Evolutionary conservation across 2,329 filamentous ascomycete species (phyloP).

Genomic region (Beauveria australis): DNA sequence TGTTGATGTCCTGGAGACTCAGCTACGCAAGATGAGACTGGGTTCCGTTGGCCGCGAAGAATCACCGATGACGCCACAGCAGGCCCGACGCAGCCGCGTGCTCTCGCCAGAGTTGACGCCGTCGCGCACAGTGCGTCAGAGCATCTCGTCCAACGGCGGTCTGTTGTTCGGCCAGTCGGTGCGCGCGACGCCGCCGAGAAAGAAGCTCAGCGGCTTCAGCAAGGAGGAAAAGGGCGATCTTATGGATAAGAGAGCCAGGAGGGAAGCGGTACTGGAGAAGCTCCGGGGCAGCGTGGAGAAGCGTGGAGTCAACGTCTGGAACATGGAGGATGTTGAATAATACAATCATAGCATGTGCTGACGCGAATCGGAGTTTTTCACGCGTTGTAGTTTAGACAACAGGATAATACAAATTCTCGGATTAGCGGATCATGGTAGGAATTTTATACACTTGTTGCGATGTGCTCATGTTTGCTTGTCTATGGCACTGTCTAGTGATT

Average conservation of each 20-base stretch:
- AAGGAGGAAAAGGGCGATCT: slow-evolving; percentile 49
- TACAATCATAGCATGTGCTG: slow-evolving; percentile 12
- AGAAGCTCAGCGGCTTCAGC: slow-evolving; percentile 55
- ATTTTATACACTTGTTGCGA: background rate
- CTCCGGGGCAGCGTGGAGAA: slow-evolving; percentile 41
- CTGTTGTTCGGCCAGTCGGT: slow-evolving; percentile 34
- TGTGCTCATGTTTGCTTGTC: background rate
- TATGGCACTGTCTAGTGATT: background rate
- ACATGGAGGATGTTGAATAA: slow-evolving; percentile 41
- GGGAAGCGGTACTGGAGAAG: slow-evolving; percentile 44
- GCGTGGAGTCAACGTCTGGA: slow-evolving; percentile 42
- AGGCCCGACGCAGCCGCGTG: slow-evolving; percentile 28
- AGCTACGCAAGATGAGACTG: slow-evolving; percentile 67
- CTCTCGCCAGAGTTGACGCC: slow-evolving; percentile 37
- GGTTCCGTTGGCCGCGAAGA: slow-evolving; percentile 35
- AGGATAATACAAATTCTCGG: slow-evolving; percentile 13
- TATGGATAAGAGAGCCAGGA: slow-evolving; percentile 44
- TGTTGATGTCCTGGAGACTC: slow-evolving; percentile 80
- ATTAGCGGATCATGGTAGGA: background rate
- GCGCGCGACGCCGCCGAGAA: slow-evolving; percentile 41
- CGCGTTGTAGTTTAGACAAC: slow-evolving; percentile 19
- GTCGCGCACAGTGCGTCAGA: slow-evolving; percentile 33
- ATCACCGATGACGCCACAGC: slow-evolving; percentile 33
- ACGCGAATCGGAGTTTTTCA: slow-evolving; percentile 10
- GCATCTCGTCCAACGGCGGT: slow-evolving; percentile 22